Base-by-base conservation (phyloP, 2,329 filamentous ascomycete genomes). In the Dactylellina parvicollis region DNA sequence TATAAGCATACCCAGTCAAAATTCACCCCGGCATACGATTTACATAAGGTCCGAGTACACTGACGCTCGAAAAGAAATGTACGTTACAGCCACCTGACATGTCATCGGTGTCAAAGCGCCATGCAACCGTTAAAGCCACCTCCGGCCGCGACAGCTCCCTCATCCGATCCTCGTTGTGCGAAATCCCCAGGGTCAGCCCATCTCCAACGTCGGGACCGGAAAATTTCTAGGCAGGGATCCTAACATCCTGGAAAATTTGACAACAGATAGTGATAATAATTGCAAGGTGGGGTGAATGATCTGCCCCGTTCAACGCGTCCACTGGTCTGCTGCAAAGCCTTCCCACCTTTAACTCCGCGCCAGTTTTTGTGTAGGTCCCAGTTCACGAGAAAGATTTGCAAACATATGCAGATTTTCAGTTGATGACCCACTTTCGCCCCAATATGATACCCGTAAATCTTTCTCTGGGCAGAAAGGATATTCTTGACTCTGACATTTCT, bases 121-220 rank as follows among this genome's bases (percentile, higher is more conserved):
- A 42, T 18, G 22, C n/a, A 54, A 56, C 16, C 12, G 36, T 40
- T 16, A 49, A 36, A 42, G 42, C 34, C 59, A 64, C 44, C 34
- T 64, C 46, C 67, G 67, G 67, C 59, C 44, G 54, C 30, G 32
- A 16, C 20, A 55, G 12, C 14, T 56, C 49, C 36, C 49, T 49
- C 50, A 59, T 72, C 67, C 67, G 67, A 72, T 54, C 67, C 67
- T 38, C 57, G 67, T 18, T 26, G 44, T 64, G 46, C 42, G 54
- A 67, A 24, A 36, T 32, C 20, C 40, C 38, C 55, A 22, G 56
- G 47, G 56, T 49, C 49, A 70, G 56, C 36, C 60, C 26, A 61
- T 20, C 4, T 38, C 32, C 1, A 40, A 26, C 18, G 44, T 57
- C 59, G 67, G 67, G 67, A 50, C 67, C 67, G 67, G 67, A 72